Base-by-base conservation (phyloP, 345 rosid genomes). In the Carallia pectinifolia region DNA sequence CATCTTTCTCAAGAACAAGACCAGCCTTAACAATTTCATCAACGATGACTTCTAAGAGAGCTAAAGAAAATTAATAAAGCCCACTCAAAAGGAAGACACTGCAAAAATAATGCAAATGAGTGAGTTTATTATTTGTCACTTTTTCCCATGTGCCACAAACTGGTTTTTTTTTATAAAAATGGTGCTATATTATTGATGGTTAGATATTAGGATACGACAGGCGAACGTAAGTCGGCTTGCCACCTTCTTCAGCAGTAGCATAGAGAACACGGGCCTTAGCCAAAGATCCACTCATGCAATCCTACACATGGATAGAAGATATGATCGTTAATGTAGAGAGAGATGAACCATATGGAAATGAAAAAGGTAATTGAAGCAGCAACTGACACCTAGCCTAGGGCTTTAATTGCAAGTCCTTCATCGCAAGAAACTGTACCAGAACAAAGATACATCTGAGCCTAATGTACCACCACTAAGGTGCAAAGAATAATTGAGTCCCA, bases 11-110 rank as follows among this genome's bases (percentile, higher is more conserved):
- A 10, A 87, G 72, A 67, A 92, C 99, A 71, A 95, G 97, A 77
- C 98, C 97, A 67, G 97, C 89, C 76, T 88, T 82, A 54, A 72
- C 81, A 79, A 85, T 92, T 75, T 90, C 97, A 70, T 95, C 90
- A 53, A 60, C 88, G 53, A 95, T 89, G 53, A 92, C 83, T 74
- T 89, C 98, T 92, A 81, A 58, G 74, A 75, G 58, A 73, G 81
- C 68, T 85, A 65, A 84, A 81, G 89, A 82, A 87, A 80, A 64
- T 27, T 63, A 81, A 64, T 39, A 67, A 68, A 73, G 36, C 50
- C 17, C 48, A 47, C 40, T 37, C 7, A 64, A 23, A 23, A 23
- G 23, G 23, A 23, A 69, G 37, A 6, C 5, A 52, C 47, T 54
- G 23, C 36, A 39, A 67, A 63, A 53, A 67, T 18, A 61, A 70